Evolutionary conservation across 768 basidiomycete genomes (phyloP).

Genomic region (Rossbeevera mucosa): DNA sequence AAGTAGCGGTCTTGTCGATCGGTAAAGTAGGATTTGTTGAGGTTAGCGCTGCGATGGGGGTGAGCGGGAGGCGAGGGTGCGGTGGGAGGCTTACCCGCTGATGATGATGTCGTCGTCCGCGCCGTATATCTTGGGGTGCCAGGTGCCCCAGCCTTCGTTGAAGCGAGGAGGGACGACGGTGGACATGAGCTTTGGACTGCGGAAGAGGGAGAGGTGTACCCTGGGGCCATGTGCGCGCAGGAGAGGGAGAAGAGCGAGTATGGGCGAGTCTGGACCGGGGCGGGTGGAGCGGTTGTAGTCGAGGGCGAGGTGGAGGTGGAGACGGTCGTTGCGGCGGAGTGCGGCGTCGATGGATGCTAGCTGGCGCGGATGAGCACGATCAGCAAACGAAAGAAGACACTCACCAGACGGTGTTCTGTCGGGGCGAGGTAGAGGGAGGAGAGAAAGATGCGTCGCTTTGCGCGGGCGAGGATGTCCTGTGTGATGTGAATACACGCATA

Average conservation of each 20-base stretch:
- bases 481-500: neutral
- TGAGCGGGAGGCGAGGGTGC: conserved; percentile 1
- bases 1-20: conserved; percentile 95
- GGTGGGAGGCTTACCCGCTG: conserved; percentile 62
- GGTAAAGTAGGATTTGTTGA: conserved; percentile 90
- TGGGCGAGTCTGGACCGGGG: conserved; percentile 65
- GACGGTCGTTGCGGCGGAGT: conserved; percentile 51
- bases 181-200: conserved; percentile 80
- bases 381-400: conserved; percentile 28
- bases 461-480: conserved; percentile 75
- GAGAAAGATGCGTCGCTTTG: conserved; percentile 76
- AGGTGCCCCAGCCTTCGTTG: conserved; percentile 98
- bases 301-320: conserved; percentile 68
- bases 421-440: conserved; percentile 88
- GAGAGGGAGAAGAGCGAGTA: conserved; percentile 66
- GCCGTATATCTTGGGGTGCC: conserved; percentile 97
- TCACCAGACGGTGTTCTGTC: conserved; percentile 72
- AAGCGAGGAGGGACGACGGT: conserved; percentile 83
- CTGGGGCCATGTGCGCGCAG: conserved; percentile 65
- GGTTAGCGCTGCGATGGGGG: conserved; percentile 66
- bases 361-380: conserved; percentile 39
- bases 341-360: conserved; percentile 60
- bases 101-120: conserved; percentile 90
- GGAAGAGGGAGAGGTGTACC: conserved; percentile 76
- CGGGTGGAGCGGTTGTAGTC: conserved; percentile 81